A percentile compares a stretch with the other conserved stretches of the same genome.
Conservation (phyloP, 2,329 filamentous ascomycete genomes). For the Claviceps capensis region DNA sequence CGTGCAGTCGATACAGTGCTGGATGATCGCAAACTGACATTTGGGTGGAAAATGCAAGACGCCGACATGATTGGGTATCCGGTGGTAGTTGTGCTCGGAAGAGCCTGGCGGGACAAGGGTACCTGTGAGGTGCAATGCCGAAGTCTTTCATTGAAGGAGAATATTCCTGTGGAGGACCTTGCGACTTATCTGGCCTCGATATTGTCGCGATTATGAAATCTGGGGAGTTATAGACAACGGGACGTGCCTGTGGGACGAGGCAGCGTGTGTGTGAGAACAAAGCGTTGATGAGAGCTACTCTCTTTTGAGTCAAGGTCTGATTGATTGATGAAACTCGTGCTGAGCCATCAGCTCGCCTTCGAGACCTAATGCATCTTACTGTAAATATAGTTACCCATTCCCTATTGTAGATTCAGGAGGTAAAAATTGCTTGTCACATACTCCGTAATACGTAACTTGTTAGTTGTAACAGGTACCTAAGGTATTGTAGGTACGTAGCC, state of each 20-base stretch:
- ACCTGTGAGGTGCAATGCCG: constrained; percentile 71
- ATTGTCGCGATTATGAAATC: constrained; percentile 34
- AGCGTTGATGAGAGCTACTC: too few relatives aligned
- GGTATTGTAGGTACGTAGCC: too few relatives aligned
- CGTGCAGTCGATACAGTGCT: constrained; percentile 48
- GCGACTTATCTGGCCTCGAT: constrained; percentile 29
- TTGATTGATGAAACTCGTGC: too few relatives aligned
- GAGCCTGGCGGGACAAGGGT: constrained; percentile 44
- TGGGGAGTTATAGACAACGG: background rate
- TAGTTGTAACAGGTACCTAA: too few relatives aligned
- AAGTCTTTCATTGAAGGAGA: constrained; percentile 45
- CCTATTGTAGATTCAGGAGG: too few relatives aligned
- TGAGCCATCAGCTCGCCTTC: too few relatives aligned
- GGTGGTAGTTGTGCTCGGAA: constrained; percentile 66
- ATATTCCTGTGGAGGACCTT: constrained; percentile 35
- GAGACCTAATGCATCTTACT: too few relatives aligned
- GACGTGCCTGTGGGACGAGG: background rate
- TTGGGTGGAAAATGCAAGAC: constrained; percentile 81
- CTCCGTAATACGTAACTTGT: too few relatives aligned
- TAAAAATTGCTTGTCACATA: too few relatives aligned
- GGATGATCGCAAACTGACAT: constrained; percentile 55
- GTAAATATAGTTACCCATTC: too few relatives aligned
- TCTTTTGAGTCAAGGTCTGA: too few relatives aligned
- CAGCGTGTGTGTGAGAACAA: background rate
- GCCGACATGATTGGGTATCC: constrained; percentile 85